Base-by-base conservation (phyloP, 2,329 filamentous ascomycete species). In the Paecilomyces variotii region DNA sequence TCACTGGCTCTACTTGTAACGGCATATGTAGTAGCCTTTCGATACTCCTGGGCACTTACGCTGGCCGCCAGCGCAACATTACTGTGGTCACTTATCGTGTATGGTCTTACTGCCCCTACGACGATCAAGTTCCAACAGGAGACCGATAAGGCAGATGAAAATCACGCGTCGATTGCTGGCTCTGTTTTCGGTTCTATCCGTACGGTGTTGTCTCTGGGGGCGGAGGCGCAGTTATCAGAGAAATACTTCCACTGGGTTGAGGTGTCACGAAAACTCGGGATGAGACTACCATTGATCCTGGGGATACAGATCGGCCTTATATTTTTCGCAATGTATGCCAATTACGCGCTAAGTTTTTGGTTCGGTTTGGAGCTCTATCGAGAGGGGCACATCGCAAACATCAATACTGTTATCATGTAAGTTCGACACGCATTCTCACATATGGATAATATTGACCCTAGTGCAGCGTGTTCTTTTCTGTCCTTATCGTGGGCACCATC, bases 41-140 rank as follows among this genome's bases (percentile, higher is more conserved):
- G 72, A 14, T 81, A 80, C 59, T 80, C 76, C 30, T 82, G 80
- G 78, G 70, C 79, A 12, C 68, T 84, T n/a, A 82, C 79, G 0
- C 71, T 83, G 0, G 79, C 81, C 2, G 74, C 79, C 0, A 80
- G 77, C 39, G 74, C 78, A 0, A 71, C 76, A 0, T 65, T 84
- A 2, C 66, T 79, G 5, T 79, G 78, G 56, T 72, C 80, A 6
- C 27, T 73, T 0, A 25, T 74, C 12, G 62, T 68, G 2, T 73
- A 71, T 53, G 61, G 63, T 2, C 32, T 74, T 5, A 68, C 70
- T 1, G 50, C 74, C 0, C 75, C 77, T 0, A 55, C 71, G 2
- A 67, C 76, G 5, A 62, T 71, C 5, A 70, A 72, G 32, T 55
- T 63, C 0, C 68, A 74, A n/a, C 66, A 70, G 54, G 63, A 61